Evolutionary conservation across 1,284 basidiomycete species (phyloP).

Genomic region (Exobasidium rhododendri): DNA sequence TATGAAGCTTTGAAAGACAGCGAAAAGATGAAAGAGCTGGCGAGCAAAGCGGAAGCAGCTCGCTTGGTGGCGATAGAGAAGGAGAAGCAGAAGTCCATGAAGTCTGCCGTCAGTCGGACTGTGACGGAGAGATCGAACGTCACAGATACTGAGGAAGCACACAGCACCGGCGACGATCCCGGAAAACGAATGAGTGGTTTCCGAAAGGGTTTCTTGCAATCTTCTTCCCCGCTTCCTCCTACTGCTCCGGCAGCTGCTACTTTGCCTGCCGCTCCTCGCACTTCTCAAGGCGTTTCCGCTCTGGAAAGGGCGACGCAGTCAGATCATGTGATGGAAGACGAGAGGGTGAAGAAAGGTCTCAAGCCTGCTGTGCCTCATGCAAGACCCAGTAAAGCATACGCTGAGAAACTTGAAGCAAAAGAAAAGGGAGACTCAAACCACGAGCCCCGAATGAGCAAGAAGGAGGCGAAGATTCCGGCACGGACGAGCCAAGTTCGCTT

Average conservation of each 20-base stretch:
- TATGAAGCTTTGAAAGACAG: slow-evolving; percentile 18
- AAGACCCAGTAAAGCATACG: slow-evolving; percentile 49
- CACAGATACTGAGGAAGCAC: slow-evolving; percentile 16
- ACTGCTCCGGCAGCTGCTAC: too few species aligned
- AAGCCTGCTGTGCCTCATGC: slow-evolving; percentile 46
- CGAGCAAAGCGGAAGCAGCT: slow-evolving; percentile 18
- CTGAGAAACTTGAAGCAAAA: slow-evolving; percentile 33
- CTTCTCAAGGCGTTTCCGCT: slow-evolving; percentile 44
- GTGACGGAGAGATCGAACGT: slow-evolving; percentile 13
- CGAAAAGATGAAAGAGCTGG: slow-evolving; percentile 19
- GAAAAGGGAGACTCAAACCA: slow-evolving; percentile 7
- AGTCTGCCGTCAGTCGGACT: slow-evolving; percentile 3
- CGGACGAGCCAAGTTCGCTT: slow-evolving; percentile 15
- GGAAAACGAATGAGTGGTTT: slow-evolving; percentile 26
- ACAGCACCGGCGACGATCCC: slow-evolving; percentile 5
- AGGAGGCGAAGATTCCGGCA: background rate
- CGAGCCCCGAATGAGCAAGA: slow-evolving; percentile 11
- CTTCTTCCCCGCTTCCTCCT: background rate
- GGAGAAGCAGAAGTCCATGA: background rate
- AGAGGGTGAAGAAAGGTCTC: slow-evolving; percentile 32
- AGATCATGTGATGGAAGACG: slow-evolving; percentile 29
- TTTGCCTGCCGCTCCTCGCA: slow-evolving; percentile 21
- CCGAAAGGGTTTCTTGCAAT: slow-evolving; percentile 38
- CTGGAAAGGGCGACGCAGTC: slow-evolving; percentile 36
- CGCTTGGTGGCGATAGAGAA: background rate